Evolutionary conservation across 2,329 filamentous ascomycete genomes (phyloP).

Genomic region (Dryadomyces quercivorus): DNA sequence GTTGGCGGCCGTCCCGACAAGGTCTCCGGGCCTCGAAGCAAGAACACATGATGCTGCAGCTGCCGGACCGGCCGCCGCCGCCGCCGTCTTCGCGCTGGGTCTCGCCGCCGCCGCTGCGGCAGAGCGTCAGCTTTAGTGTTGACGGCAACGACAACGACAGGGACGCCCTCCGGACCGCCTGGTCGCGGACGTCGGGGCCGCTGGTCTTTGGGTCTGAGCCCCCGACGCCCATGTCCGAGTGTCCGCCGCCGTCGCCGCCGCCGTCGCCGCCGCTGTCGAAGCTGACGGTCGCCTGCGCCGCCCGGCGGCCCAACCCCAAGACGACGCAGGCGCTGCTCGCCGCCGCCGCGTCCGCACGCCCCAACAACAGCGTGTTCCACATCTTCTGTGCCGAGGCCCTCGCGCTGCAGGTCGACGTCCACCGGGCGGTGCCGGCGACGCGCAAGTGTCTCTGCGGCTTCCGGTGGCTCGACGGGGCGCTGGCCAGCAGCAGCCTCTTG

Average conservation of each 20-base stretch:
- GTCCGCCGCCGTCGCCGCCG: background rate
- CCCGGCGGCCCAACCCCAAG: background rate
- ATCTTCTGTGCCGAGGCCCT: conserved; percentile 27
- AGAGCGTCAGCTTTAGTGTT: too few relatives aligned
- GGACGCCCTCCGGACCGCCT: conserved; percentile 16
- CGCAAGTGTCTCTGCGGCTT: conserved; percentile 24
- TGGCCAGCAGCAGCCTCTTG: conserved; percentile 10
- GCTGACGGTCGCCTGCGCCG: background rate
- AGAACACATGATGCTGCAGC: background rate
- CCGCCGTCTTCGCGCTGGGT: conserved; percentile 8
- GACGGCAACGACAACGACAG: conserved; percentile 3
- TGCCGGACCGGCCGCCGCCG: conserved; percentile 3
- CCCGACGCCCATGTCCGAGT: conserved; percentile 7
- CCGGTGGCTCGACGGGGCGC: conserved; percentile 15
- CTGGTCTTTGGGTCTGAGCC: conserved; percentile 15
- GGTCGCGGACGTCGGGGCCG: conserved; percentile 15
- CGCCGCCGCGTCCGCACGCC: conserved; percentile 10
- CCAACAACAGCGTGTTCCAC: conserved; percentile 26
- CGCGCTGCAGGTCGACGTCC: conserved; percentile 24
- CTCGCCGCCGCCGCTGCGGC: conserved; percentile 5
- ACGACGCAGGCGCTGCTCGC: conserved; percentile 1
- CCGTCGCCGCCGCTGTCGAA: background rate
- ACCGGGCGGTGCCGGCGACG: conserved; percentile 15
- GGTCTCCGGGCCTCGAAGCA: background rate
- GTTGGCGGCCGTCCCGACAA: conserved; percentile 3